Conservation (phyloP, 495 filamentous ascomycete species). For the Trichocladium antarcticum region DNA sequence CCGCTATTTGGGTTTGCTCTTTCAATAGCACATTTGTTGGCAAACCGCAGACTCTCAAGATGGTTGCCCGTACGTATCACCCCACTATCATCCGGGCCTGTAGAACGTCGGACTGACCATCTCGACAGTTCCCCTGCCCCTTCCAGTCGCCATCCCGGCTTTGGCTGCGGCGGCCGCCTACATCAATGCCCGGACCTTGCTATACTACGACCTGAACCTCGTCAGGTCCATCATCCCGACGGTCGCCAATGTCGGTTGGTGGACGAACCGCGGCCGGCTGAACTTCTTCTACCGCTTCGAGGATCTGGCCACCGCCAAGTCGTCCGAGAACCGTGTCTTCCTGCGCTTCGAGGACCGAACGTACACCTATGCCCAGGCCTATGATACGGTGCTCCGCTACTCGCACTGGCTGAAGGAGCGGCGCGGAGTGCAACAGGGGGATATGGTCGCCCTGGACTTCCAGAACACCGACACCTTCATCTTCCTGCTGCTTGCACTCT, state of each 20-base stretch:
- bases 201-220: constrained; percentile 55
- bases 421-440: constrained; percentile 57
- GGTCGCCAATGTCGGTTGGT: constrained; percentile 30
- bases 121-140: constrained; percentile 27
- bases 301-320: constrained; percentile 46
- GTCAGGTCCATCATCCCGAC: constrained; percentile 41
- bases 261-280: constrained; percentile 46
- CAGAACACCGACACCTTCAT: constrained; percentile 76
- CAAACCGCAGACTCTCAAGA: too few relatives aligned
- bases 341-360: constrained; percentile 63
- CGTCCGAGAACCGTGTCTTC: constrained; percentile 47
- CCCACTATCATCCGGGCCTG: neutral
- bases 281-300: constrained; percentile 80
- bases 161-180: constrained; percentile 63
- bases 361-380: constrained; percentile 75
- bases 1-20: too few relatives aligned
- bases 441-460: constrained; percentile 82
- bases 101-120: neutral
- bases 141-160: constrained; percentile 50
- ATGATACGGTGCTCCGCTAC: constrained; percentile 64
- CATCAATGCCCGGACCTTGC: constrained; percentile 58
- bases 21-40: too few relatives aligned
- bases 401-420: constrained; percentile 68
- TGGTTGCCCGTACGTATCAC: neutral
- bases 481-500: constrained; percentile 75